Evolutionary conservation across 495 filamentous ascomycete species (phyloP).

Genomic region (Opeltia flavorubescens): DNA sequence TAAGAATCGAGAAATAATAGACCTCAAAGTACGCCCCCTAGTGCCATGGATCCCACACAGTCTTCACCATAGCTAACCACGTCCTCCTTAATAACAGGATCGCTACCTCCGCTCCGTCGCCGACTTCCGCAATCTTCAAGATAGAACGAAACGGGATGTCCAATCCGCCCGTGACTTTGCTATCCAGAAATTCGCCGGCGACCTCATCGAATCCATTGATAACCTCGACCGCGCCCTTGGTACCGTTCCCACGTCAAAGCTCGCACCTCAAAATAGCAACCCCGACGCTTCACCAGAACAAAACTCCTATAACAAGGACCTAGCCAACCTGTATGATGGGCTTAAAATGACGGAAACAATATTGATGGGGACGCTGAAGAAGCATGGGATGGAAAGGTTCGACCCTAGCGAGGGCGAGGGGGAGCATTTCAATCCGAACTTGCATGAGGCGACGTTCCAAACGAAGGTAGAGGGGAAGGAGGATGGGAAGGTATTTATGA

Average conservation of each 20-base stretch:
- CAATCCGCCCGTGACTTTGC: conserved; percentile 79
- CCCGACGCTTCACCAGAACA: conserved; percentile 16
- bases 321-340: conserved; percentile 71
- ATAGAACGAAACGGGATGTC: conserved; percentile 83
- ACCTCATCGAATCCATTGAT: conserved; percentile 87
- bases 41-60: not conserved
- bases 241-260: conserved; percentile 61
- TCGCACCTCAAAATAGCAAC: conserved; percentile 28
- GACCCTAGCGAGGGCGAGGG: conserved; percentile 51
- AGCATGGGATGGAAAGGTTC: conserved; percentile 87
- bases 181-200: conserved; percentile 85
- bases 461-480: conserved; percentile 70
- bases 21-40: conserved; percentile 58
- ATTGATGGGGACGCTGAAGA: conserved; percentile 75
- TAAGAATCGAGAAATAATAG: conserved; percentile 69
- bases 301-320: conserved; percentile 34
- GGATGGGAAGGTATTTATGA: conserved; percentile 78
- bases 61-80: conserved; percentile 4
- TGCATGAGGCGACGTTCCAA: conserved; percentile 94
- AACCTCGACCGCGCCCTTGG: conserved; percentile 86
- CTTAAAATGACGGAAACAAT: conserved; percentile 89
- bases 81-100: conserved; percentile 44
- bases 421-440: conserved; percentile 80
- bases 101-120: conserved; percentile 84
- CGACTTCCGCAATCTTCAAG: conserved; percentile 94